A percentile compares a stretch with the other conserved stretches of the same genome.
Conservation (phyloP, 352 stramenopile genomes). For the Peronospora destructor region DNA sequence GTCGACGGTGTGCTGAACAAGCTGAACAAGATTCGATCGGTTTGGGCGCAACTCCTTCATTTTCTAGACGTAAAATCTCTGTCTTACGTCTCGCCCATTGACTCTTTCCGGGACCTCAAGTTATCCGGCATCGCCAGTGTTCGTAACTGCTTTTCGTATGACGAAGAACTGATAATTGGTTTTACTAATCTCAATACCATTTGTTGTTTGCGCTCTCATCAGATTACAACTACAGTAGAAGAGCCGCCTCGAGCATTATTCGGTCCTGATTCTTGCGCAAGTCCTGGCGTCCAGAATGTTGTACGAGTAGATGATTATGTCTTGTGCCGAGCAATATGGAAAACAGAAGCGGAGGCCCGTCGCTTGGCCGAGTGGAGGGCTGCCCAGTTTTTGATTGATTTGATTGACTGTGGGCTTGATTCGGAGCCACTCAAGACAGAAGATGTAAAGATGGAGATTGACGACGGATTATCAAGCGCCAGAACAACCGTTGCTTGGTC, state of each 20-base stretch:
- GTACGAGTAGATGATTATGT: conserved; percentile 42
- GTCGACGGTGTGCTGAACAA: conserved; percentile 52
- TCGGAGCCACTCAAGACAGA: conserved; percentile 33
- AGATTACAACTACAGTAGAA: conserved; percentile 44
- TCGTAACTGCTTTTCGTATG: conserved; percentile 17
- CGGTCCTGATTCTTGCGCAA: conserved; percentile 12
- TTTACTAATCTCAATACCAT: conserved; percentile 2
- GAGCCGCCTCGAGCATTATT: conserved; percentile 16
- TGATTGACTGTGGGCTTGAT: conserved; percentile 64
- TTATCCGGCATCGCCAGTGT: conserved; percentile 62
- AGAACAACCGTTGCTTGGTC: conserved; percentile 35
- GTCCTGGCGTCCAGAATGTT: conserved; percentile 23
- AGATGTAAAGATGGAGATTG: conserved; percentile 36
- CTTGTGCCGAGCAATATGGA: conserved; percentile 43
- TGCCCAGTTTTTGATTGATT: conserved; percentile 57
- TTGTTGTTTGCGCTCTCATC: not conserved
- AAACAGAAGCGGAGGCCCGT: conserved; percentile 42
- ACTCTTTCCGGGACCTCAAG: conserved; percentile 56
- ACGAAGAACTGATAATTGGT: not conserved
- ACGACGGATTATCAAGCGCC: conserved; percentile 8
- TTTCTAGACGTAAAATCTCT: conserved; percentile 69
- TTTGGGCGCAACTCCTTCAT: conserved; percentile 63
- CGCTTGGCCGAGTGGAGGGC: conserved; percentile 42
- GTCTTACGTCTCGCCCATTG: conserved; percentile 33
- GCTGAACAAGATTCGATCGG: conserved; percentile 41